A percentile compares a stretch with the other conserved stretches of the same genome.
phyloP scores from a whole-genome alignment of 2,329 filamentous ascomycete species.

The Cercospora zeae-maydis region DNA sequence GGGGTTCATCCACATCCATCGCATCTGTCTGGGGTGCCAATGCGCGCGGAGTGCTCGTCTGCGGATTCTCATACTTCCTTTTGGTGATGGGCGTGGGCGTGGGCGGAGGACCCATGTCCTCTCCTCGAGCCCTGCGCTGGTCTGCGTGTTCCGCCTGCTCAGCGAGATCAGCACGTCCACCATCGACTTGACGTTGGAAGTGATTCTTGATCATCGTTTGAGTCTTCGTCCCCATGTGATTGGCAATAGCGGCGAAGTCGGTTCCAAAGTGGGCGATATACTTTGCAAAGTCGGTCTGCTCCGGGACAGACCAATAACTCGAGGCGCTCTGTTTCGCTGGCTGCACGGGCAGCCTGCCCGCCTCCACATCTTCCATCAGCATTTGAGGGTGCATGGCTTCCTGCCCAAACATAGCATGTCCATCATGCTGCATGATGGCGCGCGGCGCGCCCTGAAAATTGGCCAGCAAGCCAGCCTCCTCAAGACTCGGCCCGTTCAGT shows the following conservation, averaged over 20 bases:
- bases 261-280: slow-evolving; percentile 72
- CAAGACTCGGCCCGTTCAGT: slow-evolving; percentile 25
- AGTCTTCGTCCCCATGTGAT: slow-evolving; percentile 79
- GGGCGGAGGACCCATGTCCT: slow-evolving; percentile 47
- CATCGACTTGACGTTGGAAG: slow-evolving; percentile 46
- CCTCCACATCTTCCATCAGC: slow-evolving; percentile 25
- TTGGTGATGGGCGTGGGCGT: slow-evolving; percentile 48
- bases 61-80: slow-evolving; percentile 46
- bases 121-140: slow-evolving; percentile 41
- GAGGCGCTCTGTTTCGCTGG: slow-evolving; percentile 45
- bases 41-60: slow-evolving; percentile 39
- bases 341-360: slow-evolving; percentile 23
- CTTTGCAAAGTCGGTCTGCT: slow-evolving; percentile 71
- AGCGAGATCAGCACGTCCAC: slow-evolving; percentile 43
- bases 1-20: slow-evolving; percentile 41
- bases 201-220: slow-evolving; percentile 73
- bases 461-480: slow-evolving; percentile 36
- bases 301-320: slow-evolving; percentile 84
- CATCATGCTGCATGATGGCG: slow-evolving; percentile 19
- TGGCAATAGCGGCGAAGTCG: slow-evolving; percentile 71
- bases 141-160: slow-evolving; percentile 44
- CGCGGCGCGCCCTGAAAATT: slow-evolving; percentile 29
- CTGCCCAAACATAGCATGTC: slow-evolving; percentile 23
- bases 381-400: slow-evolving; percentile 21
- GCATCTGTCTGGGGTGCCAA: slow-evolving; percentile 45